These are phyloP conservation scores for Chytriomyces sp. DNA, from an alignment of 192 early-diverging fungal genomes.

Conservation along the genomic window DNA sequence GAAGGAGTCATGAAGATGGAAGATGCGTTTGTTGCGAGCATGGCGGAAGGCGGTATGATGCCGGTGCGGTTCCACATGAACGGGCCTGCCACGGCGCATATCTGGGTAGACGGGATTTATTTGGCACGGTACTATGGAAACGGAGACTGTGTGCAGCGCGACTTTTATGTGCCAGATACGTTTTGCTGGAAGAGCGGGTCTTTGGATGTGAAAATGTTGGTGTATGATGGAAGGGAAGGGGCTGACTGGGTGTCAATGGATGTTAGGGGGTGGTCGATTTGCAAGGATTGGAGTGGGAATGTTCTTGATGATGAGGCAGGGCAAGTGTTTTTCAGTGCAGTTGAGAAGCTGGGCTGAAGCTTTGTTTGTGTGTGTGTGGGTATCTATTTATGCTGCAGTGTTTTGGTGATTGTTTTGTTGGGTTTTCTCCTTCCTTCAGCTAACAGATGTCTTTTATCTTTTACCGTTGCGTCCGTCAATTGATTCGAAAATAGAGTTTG, in stretches of 20 bases:
- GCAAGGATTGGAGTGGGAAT: slow-evolving; percentile 35
- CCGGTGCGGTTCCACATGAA: slow-evolving; percentile 70
- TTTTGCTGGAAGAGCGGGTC: slow-evolving; percentile 5
- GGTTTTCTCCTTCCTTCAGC: neutral
- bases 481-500: too few species aligned
- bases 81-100: slow-evolving; percentile 72
- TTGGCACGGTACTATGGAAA: slow-evolving; percentile 75
- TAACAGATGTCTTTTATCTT: too few species aligned
- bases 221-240: slow-evolving; percentile 23
- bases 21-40: neutral
- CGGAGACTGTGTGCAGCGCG: slow-evolving; percentile 67
- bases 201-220: slow-evolving; percentile 22
- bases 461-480: too few species aligned
- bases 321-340: neutral
- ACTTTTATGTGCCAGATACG: slow-evolving; percentile 62
- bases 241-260: slow-evolving; percentile 36
- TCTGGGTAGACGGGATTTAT: slow-evolving; percentile 71
- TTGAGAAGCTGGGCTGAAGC: neutral
- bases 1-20: slow-evolving; percentile 26
- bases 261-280: slow-evolving; percentile 36
- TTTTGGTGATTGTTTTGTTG: neutral
- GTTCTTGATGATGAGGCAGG: slow-evolving; percentile 20
- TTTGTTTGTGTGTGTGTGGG: neutral
- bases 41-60: slow-evolving; percentile 31
- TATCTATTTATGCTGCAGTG: neutral